Conservation (phyloP, 768 basidiomycete genomes). For the Mycena alexandri region DNA sequence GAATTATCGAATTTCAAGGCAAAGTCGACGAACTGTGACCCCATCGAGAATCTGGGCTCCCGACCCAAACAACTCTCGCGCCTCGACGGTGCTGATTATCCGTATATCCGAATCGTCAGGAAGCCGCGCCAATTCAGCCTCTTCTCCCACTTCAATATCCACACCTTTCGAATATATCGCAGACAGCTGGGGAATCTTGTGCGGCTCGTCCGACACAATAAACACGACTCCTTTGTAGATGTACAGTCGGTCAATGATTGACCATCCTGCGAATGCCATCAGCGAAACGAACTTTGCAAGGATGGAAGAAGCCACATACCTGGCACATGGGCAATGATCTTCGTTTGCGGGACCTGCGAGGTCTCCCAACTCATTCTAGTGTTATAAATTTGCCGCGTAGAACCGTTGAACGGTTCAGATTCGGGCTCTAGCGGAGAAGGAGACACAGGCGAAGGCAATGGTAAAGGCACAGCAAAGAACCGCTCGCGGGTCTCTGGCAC, state of each 20-base stretch:
- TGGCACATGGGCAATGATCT: constrained; percentile 27
- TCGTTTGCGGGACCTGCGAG: constrained; percentile 22
- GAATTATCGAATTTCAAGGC: constrained; percentile 10
- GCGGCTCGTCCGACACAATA: constrained; percentile 82
- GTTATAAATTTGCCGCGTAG: neutral
- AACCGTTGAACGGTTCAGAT: constrained; percentile 1
- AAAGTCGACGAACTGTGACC: constrained; percentile 63
- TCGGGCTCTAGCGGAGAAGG: constrained; percentile 1
- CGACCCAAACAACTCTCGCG: constrained; percentile 75
- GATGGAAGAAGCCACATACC: neutral
- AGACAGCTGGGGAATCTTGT: constrained; percentile 71
- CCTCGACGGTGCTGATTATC: constrained; percentile 77
- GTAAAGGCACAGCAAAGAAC: constrained; percentile 37
- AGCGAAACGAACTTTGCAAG: neutral
- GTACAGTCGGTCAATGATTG: constrained; percentile 88
- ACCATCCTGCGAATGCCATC: constrained; percentile 50
- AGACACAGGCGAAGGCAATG: constrained; percentile 25
- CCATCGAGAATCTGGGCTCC: constrained; percentile 85
- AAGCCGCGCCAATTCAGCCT: constrained; percentile 67
- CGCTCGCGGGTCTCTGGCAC: constrained; percentile 15
- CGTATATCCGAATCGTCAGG: constrained; percentile 86
- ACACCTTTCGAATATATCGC: constrained; percentile 80
- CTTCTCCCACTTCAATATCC: constrained; percentile 68
- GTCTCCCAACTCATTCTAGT: constrained; percentile 23
- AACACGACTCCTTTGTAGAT: constrained; percentile 85